Evolutionary conservation across 1,139 yeast genomes (phyloP).

Genomic region (Groenewaldozyma sp.): DNA sequence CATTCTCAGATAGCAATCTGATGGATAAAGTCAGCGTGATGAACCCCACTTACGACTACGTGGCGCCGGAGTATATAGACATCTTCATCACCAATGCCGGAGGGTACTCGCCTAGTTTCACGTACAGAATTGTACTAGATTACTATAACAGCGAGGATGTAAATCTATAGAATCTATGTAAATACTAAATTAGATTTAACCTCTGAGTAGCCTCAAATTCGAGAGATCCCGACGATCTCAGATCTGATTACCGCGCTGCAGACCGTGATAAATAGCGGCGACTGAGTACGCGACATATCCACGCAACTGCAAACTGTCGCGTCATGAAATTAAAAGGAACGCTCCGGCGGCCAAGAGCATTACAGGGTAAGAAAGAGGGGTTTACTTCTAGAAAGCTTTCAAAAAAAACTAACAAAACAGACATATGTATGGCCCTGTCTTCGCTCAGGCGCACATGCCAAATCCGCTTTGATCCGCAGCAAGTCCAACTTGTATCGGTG

Average conservation of each 20-base stretch:
- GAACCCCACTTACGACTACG: constrained; percentile 87
- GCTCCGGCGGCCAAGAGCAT: constrained; percentile 14
- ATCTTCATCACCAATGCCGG: constrained; percentile 92
- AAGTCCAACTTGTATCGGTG: constrained; percentile 16
- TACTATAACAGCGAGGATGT: constrained; percentile 77
- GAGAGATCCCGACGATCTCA: too few relatives aligned
- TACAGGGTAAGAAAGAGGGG: constrained; percentile 11
- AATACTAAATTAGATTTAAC: not conserved
- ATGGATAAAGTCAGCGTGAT: constrained; percentile 74
- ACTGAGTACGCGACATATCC: too few relatives aligned
- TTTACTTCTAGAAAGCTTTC: not conserved
- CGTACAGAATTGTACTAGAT: constrained; percentile 90
- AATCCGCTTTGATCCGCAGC: constrained; percentile 14
- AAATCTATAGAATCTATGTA: constrained; percentile 6
- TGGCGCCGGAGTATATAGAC: constrained; percentile 90
- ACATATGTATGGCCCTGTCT: constrained; percentile 20
- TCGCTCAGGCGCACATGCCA: constrained; percentile 19
- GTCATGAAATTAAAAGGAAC: constrained; percentile 16
- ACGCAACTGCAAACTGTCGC: too few relatives aligned
- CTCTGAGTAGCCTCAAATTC: too few relatives aligned
- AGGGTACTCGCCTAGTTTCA: constrained; percentile 93
- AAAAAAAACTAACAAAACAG: too few relatives aligned
- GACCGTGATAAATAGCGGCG: too few relatives aligned
- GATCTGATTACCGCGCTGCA: too few relatives aligned
- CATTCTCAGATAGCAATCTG: constrained; percentile 50